These are phyloP conservation scores for Crithidia bombi DNA, from an alignment of 208 protist species.

Conservation along the genomic window DNA sequence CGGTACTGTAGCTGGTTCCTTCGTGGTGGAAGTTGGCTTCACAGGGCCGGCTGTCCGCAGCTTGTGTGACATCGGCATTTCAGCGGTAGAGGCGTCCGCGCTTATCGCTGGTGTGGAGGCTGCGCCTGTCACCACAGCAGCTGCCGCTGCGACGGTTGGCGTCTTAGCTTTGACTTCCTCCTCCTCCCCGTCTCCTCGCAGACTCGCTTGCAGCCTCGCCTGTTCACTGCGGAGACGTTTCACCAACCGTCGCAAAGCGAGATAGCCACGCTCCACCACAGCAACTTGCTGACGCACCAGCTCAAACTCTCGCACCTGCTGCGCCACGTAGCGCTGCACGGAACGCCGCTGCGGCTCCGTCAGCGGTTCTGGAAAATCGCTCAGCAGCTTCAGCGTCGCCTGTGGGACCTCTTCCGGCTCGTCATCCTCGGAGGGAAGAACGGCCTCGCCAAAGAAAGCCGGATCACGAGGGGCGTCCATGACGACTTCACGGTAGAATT, in stretches of 20 bases:
- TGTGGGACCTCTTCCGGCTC: slow-evolving; percentile 24
- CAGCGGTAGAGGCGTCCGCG: background rate
- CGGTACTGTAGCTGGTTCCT: slow-evolving; percentile 14
- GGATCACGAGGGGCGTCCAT: slow-evolving; percentile 12
- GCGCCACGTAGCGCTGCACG: slow-evolving; percentile 48
- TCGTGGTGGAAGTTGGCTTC: background rate
- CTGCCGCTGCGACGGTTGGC: background rate
- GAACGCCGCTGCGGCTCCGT: slow-evolving; percentile 48
- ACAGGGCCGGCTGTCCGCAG: background rate
- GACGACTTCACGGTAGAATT: background rate
- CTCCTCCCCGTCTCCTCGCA: slow-evolving; percentile 18
- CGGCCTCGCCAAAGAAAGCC: slow-evolving; percentile 18
- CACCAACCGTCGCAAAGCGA: slow-evolving; percentile 50
- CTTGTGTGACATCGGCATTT: background rate
- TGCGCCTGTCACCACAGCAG: background rate
- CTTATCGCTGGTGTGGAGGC: background rate
- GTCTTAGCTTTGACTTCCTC: background rate
- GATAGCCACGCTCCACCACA: slow-evolving; percentile 50
- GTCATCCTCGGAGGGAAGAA: slow-evolving; percentile 19
- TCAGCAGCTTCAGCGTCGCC: slow-evolving; percentile 37
- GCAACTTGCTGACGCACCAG: slow-evolving; percentile 40
- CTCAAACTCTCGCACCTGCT: slow-evolving; percentile 44
- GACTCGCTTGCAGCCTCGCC: slow-evolving; percentile 28
- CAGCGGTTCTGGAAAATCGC: slow-evolving; percentile 76
- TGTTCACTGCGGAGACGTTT: slow-evolving; percentile 49